phyloP scores from a whole-genome alignment of 306 rosid species.

The Sechiopsis laciniata region DNA sequence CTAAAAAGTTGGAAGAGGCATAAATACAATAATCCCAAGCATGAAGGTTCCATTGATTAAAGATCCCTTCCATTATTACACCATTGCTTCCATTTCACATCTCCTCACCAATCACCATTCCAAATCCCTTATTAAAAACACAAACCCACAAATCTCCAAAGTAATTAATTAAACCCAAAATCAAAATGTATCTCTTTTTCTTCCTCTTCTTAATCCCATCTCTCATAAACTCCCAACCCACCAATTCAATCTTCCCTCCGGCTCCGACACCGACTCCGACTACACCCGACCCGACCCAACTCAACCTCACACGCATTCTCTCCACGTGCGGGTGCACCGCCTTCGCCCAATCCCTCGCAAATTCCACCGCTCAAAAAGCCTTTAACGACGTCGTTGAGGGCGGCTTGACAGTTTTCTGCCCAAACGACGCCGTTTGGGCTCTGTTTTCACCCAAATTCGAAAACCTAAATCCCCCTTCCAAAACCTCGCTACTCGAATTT shows the following conservation, averaged over 20 bases:
- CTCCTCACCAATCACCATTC: neutral
- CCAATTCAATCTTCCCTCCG: conserved; percentile 24
- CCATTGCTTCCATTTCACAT: conserved; percentile 6
- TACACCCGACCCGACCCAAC: conserved; percentile 48
- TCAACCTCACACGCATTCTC: conserved; percentile 55
- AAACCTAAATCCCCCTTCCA: conserved; percentile 52
- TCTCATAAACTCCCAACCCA: conserved; percentile 49
- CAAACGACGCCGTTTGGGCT: conserved; percentile 55
- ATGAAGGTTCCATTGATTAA: neutral
- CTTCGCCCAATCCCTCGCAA: conserved; percentile 53
- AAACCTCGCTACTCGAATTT: conserved; percentile 49
- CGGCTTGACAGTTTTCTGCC: conserved; percentile 74
- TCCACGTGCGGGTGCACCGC: conserved; percentile 65
- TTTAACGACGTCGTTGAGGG: conserved; percentile 45
- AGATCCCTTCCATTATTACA: neutral
- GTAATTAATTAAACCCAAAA: neutral
- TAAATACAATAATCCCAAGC: neutral
- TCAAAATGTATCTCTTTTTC: conserved; percentile 16
- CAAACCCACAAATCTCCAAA: neutral
- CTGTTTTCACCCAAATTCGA: conserved; percentile 57
- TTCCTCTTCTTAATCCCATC: conserved; percentile 16
- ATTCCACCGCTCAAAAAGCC: conserved; percentile 34
- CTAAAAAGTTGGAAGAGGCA: too few relatives aligned
- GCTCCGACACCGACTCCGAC: conserved; percentile 38
- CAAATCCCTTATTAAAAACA: neutral